Evolutionary conservation across 108 stramenopile species (phyloP).

Genomic region (Craspedostauros australis): DNA sequence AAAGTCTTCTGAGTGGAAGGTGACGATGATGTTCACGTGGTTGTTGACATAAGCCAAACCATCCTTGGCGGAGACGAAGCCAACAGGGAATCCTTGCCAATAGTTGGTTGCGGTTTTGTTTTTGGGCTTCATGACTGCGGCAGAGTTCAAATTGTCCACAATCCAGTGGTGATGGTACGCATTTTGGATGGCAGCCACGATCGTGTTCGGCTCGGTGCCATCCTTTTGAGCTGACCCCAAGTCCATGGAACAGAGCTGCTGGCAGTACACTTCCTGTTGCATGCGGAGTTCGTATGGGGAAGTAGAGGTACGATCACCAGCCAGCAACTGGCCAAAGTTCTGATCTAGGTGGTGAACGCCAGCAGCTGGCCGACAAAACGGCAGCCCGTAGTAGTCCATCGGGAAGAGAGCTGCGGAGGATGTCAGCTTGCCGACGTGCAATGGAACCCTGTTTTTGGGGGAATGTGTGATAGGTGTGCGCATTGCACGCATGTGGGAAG

Average conservation of each 20-base stretch:
- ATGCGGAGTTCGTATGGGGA: constrained; percentile 87
- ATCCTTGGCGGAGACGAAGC: constrained; percentile 46
- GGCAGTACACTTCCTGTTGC: constrained; percentile 85
- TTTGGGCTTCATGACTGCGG: constrained; percentile 46
- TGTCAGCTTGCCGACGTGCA: constrained; percentile 73
- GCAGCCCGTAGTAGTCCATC: constrained; percentile 87
- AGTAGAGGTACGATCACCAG: constrained; percentile 88
- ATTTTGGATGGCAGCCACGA: constrained; percentile 76
- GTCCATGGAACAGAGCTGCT: constrained; percentile 73
- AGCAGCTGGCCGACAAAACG: constrained; percentile 82
- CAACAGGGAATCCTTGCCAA: constrained; percentile 86
- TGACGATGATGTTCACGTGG: constrained; percentile 83
- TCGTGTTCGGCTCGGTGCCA: constrained; percentile 49
- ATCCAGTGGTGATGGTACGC: constrained; percentile 92
- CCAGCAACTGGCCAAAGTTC: constrained; percentile 93
- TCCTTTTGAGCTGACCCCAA: constrained; percentile 48
- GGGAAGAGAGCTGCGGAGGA: constrained; percentile 74
- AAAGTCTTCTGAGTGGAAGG: constrained; percentile 70
- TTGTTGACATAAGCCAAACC: constrained; percentile 74
- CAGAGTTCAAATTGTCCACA: constrained; percentile 88
- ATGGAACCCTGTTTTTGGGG: constrained; percentile 44
- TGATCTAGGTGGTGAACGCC: constrained; percentile 67
- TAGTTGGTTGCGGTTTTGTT: constrained; percentile 43
- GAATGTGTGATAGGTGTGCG: not conserved
- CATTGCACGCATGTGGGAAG: not conserved